Evolutionary conservation across 2,329 filamentous ascomycete species (phyloP), one percentile per base, ranked within the genome.

Genomic region (Aspergillus uvarum): DNA sequence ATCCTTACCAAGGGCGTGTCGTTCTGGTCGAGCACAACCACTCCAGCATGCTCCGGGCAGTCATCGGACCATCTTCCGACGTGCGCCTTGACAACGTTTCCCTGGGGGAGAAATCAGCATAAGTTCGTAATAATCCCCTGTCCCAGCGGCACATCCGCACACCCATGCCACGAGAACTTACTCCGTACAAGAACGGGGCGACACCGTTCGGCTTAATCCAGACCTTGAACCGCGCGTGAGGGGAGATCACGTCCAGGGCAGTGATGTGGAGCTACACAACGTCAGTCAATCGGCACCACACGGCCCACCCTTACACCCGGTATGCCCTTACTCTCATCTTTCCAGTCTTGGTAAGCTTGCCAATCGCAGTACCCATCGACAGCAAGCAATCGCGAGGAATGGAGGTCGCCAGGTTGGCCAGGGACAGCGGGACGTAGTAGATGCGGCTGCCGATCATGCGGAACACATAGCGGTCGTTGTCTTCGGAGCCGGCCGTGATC

Each of bases 181-280:
- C 91, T 56, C 95, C 95, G 78, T 98, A 99, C 51, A 99, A 80
- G 76, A 96, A 98, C 1, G 95, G 94, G 92, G 97, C 96, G 72
- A 96, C 93, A 67, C 95, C 95, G 78, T 98, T 98, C 61, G 88
- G 85, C 79, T 96, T 96, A 67, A 99, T 89, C 92, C 93, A 98
- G 68, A 98, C 88, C 86, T 98, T 98, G 80, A 96, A 96, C 61
- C 95, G 84, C 49, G 94, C 94, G 76, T 97, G 92, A 66, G 91
- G 89, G 59, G 93, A 90, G 66, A 99, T 89, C 64, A 97, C 86
- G 64, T 92, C 89, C 60, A 99, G 83, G n/a, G 85, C 90, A 1
- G 94, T 98, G 73, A 98, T 91, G 80, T 97, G 93, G 58, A 99
- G 38, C 38, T 44, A 44, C 6, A 12, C 14, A 44, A 16, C 16